Percentiles rank a stretch among this genome's conserved stretches.
These are phyloP conservation scores for barrel medic (Medicago truncatula) DNA, from an alignment of 306 rosid species.

Conservation along the genomic window MtrunA17r5.0-ANR NC_053045.1:40938501-40939000, in stretches of 20 bases:
- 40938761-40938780: conserved; percentile 22
- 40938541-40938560: conserved; percentile 1
- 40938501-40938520: not conserved
- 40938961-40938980: conserved; percentile 31
- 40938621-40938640: conserved; percentile 7
- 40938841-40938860: conserved; percentile 15
- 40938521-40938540: not conserved
- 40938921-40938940: conserved; percentile 27
- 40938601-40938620: conserved; percentile 5
- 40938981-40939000: not conserved
- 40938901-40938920: conserved; percentile 24
- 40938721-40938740: conserved; percentile 5
- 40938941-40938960: conserved; percentile 22
- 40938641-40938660: conserved; percentile 7
- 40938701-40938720: conserved; percentile 16
- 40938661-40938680: not conserved
- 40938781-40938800: conserved; percentile 9
- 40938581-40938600: conserved; percentile 16
- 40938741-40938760: conserved; percentile 9
- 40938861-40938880: not conserved
- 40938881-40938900: conserved; percentile 9
- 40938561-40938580: conserved; percentile 18
- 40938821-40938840: conserved; percentile 27
- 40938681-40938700: conserved; percentile 4
- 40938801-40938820: conserved; percentile 8